These are phyloP conservation scores for Phialemoniopsis sp. DNA, from an alignment of 2,329 filamentous ascomycete species.

Conservation along the genomic window DNA sequence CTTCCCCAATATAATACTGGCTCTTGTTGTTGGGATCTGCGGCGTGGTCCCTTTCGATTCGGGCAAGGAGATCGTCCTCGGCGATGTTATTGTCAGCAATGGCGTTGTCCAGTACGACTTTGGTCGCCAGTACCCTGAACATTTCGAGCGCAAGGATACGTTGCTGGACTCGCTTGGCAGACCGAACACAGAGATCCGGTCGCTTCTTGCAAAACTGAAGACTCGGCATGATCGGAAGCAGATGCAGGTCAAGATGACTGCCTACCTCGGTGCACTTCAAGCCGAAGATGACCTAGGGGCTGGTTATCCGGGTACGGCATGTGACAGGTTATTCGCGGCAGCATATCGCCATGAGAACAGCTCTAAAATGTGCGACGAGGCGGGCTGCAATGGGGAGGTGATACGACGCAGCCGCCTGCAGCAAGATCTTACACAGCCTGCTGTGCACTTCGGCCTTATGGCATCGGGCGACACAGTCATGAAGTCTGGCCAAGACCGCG, in stretches of 20 bases:
- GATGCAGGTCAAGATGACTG: conserved; percentile 3
- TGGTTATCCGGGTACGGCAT: conserved; percentile 7
- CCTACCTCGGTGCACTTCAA: conserved; percentile 3
- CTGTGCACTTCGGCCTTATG: conserved; percentile 18
- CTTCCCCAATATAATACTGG: conserved; percentile 13
- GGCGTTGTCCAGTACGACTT: conserved; percentile 22
- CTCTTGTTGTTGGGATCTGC: conserved; percentile 13
- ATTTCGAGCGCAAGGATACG: conserved; percentile 16
- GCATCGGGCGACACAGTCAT: conserved; percentile 35
- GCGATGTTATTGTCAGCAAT: conserved; percentile 22
- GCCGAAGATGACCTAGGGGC: conserved; percentile 3
- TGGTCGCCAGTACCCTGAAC: conserved; percentile 13
- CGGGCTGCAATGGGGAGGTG: too few species aligned
- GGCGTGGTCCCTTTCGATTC: conserved; percentile 13
- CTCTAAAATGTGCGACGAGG: conserved; percentile 4
- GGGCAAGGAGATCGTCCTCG: conserved; percentile 13
- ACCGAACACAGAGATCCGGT: conserved; percentile 12
- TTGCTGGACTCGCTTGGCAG: conserved; percentile 13
- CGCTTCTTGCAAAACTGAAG: conserved; percentile 18
- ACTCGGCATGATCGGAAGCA: conserved; percentile 4
- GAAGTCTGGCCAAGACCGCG: conserved; percentile 28
- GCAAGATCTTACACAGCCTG: too few species aligned
- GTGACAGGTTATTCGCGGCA: conserved; percentile 12
- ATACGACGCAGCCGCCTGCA: too few species aligned
- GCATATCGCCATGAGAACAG: conserved; percentile 9